Percentiles rank a stretch among this genome's conserved stretches.
Evolutionary conservation across 1,284 basidiomycete species (phyloP).

Genomic region (Macrocystidia cucumis): DNA sequence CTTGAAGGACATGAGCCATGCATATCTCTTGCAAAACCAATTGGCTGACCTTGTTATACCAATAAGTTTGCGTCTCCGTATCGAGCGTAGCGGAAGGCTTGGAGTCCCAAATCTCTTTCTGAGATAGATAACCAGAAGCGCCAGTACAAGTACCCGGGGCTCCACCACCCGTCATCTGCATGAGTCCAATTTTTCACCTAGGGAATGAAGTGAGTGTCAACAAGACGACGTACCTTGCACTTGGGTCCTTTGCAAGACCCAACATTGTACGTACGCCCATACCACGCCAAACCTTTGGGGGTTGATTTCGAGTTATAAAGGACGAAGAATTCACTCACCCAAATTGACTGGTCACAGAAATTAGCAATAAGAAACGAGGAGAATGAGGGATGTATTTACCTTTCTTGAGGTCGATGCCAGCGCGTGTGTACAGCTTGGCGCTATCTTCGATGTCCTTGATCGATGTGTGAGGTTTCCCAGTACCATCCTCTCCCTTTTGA

Average conservation of each 20-base stretch:
- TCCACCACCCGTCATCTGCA: constrained; percentile 13
- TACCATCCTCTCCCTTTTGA: constrained; percentile 9
- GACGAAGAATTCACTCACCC: too few relatives aligned
- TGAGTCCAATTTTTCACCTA: too few relatives aligned
- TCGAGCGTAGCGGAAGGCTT: constrained; percentile 4
- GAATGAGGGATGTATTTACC: constrained; percentile 6
- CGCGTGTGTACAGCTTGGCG: constrained; percentile 10
- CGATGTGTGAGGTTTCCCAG: constrained; percentile 14
- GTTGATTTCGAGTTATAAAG: too few relatives aligned
- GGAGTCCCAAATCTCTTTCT: constrained; percentile 12
- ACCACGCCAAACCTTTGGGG: constrained; percentile 11
- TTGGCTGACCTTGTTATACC: constrained; percentile 10
- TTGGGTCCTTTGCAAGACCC: constrained; percentile 10
- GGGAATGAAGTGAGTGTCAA: not conserved
- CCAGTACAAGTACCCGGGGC: constrained; percentile 9
- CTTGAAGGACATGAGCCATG: too few relatives aligned
- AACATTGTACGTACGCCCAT: constrained; percentile 12
- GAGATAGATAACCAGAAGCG: constrained; percentile 10
- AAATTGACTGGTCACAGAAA: not conserved
- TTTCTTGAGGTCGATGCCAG: constrained; percentile 12
- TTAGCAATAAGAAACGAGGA: too few relatives aligned
- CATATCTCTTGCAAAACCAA: too few relatives aligned
- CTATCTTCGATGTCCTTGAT: constrained; percentile 13
- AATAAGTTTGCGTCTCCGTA: constrained; percentile 11
- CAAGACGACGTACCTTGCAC: constrained; percentile 8